Evolutionary conservation across 1,284 basidiomycete genomes (phyloP).

Genomic region (Ganoderma leucocontextum): DNA sequence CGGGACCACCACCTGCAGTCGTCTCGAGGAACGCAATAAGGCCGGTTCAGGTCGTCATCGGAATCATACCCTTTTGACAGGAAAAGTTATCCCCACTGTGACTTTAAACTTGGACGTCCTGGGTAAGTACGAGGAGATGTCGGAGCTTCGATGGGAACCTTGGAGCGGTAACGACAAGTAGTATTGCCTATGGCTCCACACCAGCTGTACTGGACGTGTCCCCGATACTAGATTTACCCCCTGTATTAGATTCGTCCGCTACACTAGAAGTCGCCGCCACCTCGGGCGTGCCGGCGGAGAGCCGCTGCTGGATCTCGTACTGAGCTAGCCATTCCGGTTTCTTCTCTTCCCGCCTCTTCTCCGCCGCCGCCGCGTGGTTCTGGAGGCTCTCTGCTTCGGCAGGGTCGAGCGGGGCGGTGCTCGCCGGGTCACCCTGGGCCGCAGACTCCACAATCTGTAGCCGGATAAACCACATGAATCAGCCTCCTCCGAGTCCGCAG

Average conservation of each 20-base stretch:
- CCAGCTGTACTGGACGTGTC: neutral
- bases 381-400: conserved; percentile 16
- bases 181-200: neutral
- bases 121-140: too few species aligned
- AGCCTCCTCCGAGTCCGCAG: neutral
- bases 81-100: neutral
- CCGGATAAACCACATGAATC: neutral
- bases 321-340: conserved; percentile 37
- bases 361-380: conserved; percentile 17
- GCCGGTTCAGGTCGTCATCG: neutral
- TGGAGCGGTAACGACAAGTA: neutral
- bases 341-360: conserved; percentile 24
- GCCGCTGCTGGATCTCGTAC: conserved; percentile 32
- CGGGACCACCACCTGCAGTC: neutral
- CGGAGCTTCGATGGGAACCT: neutral
- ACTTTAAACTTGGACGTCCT: too few species aligned
- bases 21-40: neutral
- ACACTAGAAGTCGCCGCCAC: neutral
- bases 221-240: neutral
- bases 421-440: neutral
- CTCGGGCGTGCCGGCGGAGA: neutral
- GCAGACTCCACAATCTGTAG: neutral
- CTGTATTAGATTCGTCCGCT: neutral
- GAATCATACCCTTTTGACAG: neutral
- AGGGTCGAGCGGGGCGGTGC: neutral